A percentile compares a stretch with the other conserved stretches of the same genome.
phyloP scores from a whole-genome alignment of 1,284 basidiomycete genomes.

The Heterobasidion annosum region DNA sequence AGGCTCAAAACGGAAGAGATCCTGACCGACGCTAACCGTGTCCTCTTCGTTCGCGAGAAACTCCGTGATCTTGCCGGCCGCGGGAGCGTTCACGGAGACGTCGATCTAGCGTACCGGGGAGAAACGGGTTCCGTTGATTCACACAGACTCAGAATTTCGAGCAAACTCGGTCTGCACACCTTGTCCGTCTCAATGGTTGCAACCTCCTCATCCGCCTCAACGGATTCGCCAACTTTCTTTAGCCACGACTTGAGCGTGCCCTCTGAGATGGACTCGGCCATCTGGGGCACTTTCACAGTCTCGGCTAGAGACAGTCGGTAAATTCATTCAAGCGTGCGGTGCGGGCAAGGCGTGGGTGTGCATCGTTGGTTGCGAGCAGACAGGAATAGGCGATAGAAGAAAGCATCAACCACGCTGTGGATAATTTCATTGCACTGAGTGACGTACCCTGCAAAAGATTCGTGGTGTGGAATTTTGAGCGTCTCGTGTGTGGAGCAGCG shows the following conservation, averaged over 20 bases:
- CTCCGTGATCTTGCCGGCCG: constrained; percentile 84
- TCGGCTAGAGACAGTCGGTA: constrained; percentile 40
- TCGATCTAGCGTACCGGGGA: constrained; percentile 63
- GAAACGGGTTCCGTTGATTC: background rate
- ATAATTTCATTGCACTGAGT: background rate
- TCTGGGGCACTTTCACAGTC: constrained; percentile 94
- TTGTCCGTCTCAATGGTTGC: constrained; percentile 99
- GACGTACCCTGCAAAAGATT: constrained; percentile 56
- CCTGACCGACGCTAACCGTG: constrained; percentile 92
- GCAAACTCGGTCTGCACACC: constrained; percentile 35
- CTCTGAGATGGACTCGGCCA: constrained; percentile 99
- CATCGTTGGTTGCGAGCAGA: constrained; percentile 1
- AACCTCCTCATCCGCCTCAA: constrained; percentile 91
- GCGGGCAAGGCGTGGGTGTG: background rate
- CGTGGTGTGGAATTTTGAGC: constrained; percentile 61
- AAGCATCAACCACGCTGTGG: background rate
- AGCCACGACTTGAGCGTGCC: constrained; percentile 95
- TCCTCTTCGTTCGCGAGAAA: constrained; percentile 87
- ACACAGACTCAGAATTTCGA: background rate
- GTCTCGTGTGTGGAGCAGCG: constrained; percentile 34
- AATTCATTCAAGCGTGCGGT: no score
- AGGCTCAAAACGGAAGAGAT: constrained; percentile 87
- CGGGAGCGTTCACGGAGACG: constrained; percentile 92
- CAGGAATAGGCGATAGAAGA: background rate
- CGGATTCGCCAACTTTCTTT: constrained; percentile 90